Conservation (phyloP, 2,329 filamentous ascomycete species). For the Escovopsis sp. region DNA sequence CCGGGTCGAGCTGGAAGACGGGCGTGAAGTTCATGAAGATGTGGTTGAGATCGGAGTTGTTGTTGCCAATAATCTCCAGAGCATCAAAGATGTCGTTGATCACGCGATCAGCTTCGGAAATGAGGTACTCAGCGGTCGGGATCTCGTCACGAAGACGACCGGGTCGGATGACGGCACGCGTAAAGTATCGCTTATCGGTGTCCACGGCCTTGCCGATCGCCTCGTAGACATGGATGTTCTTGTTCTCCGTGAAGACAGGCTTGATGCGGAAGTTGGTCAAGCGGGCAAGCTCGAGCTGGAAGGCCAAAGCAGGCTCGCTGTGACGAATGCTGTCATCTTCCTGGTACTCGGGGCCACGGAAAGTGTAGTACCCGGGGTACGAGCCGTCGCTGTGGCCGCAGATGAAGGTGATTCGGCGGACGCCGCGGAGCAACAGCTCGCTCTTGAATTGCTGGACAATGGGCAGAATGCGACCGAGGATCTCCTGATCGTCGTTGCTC, state of each 20-base stretch:
- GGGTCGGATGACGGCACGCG: conserved; percentile 84
- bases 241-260: conserved; percentile 96
- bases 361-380: conserved; percentile 95
- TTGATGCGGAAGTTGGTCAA: conserved; percentile 96
- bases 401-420: conserved; percentile 90
- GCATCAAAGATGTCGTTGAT: conserved; percentile 98
- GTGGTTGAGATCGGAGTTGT: conserved; percentile 98
- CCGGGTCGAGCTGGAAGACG: conserved; percentile 80
- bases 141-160: conserved; percentile 94
- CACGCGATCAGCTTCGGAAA: conserved; percentile 88
- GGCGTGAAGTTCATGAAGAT: conserved; percentile 99
- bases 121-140: conserved; percentile 94
- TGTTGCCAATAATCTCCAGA: conserved; percentile 96
- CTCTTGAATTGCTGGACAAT: conserved; percentile 71
- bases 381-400: conserved; percentile 88
- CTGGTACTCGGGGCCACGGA: conserved; percentile 78
- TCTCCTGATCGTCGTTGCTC: conserved; percentile 66
- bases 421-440: conserved; percentile 64
- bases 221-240: conserved; percentile 98
- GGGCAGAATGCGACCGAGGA: conserved; percentile 57
- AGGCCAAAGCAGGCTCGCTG: conserved; percentile 88
- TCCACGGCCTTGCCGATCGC: conserved; percentile 88
- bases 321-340: conserved; percentile 96
- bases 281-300: conserved; percentile 92
- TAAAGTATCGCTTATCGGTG: conserved; percentile 97